Evolutionary conservation across 352 stramenopile genomes (phyloP), one percentile per base, ranked within the genome.

Genomic region (Pythium aristosporum): DNA sequence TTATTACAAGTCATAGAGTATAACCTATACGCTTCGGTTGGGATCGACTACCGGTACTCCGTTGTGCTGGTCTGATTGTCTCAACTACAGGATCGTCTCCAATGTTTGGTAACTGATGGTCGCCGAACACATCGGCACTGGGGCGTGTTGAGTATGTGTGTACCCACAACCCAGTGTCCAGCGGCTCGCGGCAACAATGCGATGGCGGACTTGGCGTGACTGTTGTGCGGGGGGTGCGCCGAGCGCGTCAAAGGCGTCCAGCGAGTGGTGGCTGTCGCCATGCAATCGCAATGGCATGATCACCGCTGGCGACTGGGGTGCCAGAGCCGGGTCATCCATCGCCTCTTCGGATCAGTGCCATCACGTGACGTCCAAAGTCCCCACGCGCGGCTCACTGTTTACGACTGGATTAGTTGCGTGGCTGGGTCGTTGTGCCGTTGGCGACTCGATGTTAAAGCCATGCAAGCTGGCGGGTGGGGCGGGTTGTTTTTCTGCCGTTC

Each of bases 221-320:
- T 46, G 13, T 46, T n/a, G n/a, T 46, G 11, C 39, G 11, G 13
- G n/a, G 39, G 2, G 15, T 46, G 10, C 16, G 3, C 39, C 5
- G 20, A 32, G 7, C 39, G 39, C 11, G 13, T 10, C 18, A 18
- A 46, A n/a, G 5, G 9, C 39, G 39, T 46, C 39, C 39, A 46
- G 21, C 39, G 21, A 53, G 23, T 41, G 28, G 18, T 23, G 32
- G 28, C 18, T 8, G 48, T 41, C 20, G 48, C 25, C 21, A 46
- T 28, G 46, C 21, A 23, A 51, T 34, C 11, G 46, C 46, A 51
- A 51, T 21, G 48, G 48, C 48, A 54, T 54, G 48, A 54, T 54
- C 48, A 23, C 3, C 48, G 48, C 39, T 54, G 25, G 48, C 48
- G 48, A 41, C 32, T 15, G 25, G 16, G 48, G 20, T 16, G 34